A percentile compares a stretch with the other conserved stretches of the same genome.
Conservation (phyloP, 139 green algal genomes). For the Trebouxia sp. region DNA sequence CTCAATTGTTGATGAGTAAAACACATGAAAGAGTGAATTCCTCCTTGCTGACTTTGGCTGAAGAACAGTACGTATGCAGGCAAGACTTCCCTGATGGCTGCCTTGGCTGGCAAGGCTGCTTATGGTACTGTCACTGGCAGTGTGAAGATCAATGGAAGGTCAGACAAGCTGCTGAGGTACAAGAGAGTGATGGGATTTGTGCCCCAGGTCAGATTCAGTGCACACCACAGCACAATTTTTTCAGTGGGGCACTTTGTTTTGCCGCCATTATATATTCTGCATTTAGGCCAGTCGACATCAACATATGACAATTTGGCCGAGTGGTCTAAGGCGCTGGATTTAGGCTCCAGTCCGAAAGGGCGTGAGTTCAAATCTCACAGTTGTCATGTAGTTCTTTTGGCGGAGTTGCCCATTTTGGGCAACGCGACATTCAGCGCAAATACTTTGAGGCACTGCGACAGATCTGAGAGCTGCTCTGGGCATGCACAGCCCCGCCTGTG, state of each 20-base stretch:
- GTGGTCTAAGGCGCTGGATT: slow-evolving; percentile 50
- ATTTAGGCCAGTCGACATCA: neutral
- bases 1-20: too few relatives aligned
- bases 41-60: too few relatives aligned
- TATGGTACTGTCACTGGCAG: slow-evolving; percentile 53
- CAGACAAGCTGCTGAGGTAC: slow-evolving; percentile 37
- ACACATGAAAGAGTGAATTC: too few relatives aligned
- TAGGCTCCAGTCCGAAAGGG: slow-evolving; percentile 46
- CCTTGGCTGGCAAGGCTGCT: slow-evolving; percentile 52
- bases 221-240: neutral
- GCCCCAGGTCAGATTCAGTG: slow-evolving; percentile 48
- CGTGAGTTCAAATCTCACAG: slow-evolving; percentile 43
- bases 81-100: slow-evolving; percentile 61
- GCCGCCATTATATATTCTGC: too few relatives aligned
- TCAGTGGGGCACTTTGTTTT: too few relatives aligned
- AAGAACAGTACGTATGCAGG: slow-evolving; percentile 38
- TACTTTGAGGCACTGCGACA: too few relatives aligned
- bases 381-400: slow-evolving; percentile 10
- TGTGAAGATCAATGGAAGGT: slow-evolving; percentile 64
- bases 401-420: too few relatives aligned
- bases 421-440: too few relatives aligned
- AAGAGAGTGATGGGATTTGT: slow-evolving; percentile 71
- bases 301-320: slow-evolving; percentile 36
- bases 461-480: too few relatives aligned
- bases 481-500: too few relatives aligned